A percentile compares a stretch with the other conserved stretches of the same genome.
These are phyloP conservation scores for Vaccinium corymbosum DNA, from an alignment of 148 eudicot genomes.

Conservation along the genomic window DNA sequence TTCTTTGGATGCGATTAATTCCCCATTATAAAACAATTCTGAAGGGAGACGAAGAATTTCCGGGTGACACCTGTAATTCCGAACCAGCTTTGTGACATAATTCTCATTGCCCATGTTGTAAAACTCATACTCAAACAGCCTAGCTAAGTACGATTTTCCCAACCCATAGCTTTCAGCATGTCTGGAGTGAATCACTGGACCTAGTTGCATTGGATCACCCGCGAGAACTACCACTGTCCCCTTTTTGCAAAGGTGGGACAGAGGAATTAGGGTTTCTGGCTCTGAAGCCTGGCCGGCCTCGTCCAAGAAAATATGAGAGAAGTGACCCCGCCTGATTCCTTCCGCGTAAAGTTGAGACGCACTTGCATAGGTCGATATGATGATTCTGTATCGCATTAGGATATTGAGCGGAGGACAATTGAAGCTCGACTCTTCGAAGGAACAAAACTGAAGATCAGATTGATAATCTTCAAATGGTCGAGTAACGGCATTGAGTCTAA, in stretches of 20 bases:
- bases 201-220: conserved; percentile 91
- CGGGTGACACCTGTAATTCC: conserved; percentile 77
- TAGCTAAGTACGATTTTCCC: conserved; percentile 67
- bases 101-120: conserved; percentile 49
- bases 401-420: conserved; percentile 44
- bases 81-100: conserved; percentile 65
- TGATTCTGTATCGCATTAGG: conserved; percentile 42
- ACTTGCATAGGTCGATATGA: conserved; percentile 80
- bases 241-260: conserved; percentile 50
- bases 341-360: conserved; percentile 57
- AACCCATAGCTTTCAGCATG: conserved; percentile 64
- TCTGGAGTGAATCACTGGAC: conserved; percentile 74
- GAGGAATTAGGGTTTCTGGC: conserved; percentile 92
- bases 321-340: conserved; percentile 63
- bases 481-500: conserved; percentile 80
- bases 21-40: conserved; percentile 60
- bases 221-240: conserved; percentile 79
- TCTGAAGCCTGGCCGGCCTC: conserved; percentile 99
- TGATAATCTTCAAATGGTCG: conserved; percentile 66
- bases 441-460: conserved; percentile 48
- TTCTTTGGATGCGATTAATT: conserved; percentile 55
- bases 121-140: conserved; percentile 56
- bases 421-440: conserved; percentile 44
- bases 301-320: conserved; percentile 85
- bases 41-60: conserved; percentile 79